These are phyloP conservation scores for Pseudotsuga menziesii DNA, from an alignment of 75 land plant species.

Conservation along the genomic window DNA sequence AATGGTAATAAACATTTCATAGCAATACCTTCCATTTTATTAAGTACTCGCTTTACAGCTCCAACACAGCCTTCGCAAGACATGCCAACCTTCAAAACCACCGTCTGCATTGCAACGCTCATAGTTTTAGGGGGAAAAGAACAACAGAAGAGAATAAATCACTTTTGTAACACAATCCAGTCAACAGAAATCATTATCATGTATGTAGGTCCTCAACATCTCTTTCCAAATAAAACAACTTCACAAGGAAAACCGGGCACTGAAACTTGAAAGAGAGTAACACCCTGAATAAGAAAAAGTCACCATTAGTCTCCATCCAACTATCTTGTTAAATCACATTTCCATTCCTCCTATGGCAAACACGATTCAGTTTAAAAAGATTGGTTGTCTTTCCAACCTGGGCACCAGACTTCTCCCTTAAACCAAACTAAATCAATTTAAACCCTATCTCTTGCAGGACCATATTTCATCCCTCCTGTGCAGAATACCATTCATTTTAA, in stretches of 20 bases:
- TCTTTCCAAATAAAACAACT: not conserved
- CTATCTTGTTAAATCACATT: not conserved
- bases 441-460: too few species aligned
- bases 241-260: not conserved
- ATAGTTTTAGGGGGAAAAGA: not conserved
- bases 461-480: too few species aligned
- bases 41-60: slow-evolving; percentile 76
- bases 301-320: not conserved
- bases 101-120: slow-evolving; percentile 54
- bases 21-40: slow-evolving; percentile 77
- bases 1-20: not conserved
- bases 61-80: slow-evolving; percentile 88
- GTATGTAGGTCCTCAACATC: not conserved
- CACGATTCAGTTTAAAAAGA: not conserved
- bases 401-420: not conserved
- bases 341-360: not conserved
- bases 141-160: not conserved
- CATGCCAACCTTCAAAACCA: slow-evolving; percentile 89
- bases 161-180: not conserved
- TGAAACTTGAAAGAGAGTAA: not conserved
- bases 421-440: not conserved
- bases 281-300: not conserved
- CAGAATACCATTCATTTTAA: too few species aligned
- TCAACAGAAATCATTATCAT: not conserved
- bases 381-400: not conserved